Evolutionary conservation across 352 stramenopile genomes (phyloP).

Genomic region (Phytopythium cucurbitacearum): DNA sequence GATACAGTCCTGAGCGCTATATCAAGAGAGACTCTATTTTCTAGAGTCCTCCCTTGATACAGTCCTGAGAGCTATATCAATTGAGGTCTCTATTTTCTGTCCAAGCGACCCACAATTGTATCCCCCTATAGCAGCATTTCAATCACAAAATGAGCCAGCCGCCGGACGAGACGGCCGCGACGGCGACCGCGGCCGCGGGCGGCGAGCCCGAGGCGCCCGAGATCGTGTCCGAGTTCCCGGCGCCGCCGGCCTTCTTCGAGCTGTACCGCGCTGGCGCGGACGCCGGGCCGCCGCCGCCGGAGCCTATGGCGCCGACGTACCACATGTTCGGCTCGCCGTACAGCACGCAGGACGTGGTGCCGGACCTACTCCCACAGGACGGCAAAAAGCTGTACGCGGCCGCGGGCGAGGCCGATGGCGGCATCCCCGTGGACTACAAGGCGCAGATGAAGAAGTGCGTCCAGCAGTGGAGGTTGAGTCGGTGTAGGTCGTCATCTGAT

Average conservation of each 20-base stretch:
- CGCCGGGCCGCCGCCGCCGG: slow-evolving; percentile 47
- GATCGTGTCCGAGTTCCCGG: slow-evolving; percentile 83
- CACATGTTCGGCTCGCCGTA: slow-evolving; percentile 86
- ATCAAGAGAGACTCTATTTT: too few relatives aligned
- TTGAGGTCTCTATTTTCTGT: too few relatives aligned
- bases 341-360: slow-evolving; percentile 77
- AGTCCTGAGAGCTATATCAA: too few relatives aligned
- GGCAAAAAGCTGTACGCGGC: slow-evolving; percentile 59
- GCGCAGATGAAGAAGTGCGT: slow-evolving; percentile 73
- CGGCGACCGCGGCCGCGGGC: slow-evolving; percentile 8
- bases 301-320: slow-evolving; percentile 75
- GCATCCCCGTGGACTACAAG: slow-evolving; percentile 53
- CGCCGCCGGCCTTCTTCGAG: slow-evolving; percentile 73
- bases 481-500: background rate
- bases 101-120: background rate
- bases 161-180: slow-evolving; percentile 6
- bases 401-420: slow-evolving; percentile 6
- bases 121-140: background rate
- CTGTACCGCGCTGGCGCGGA: slow-evolving; percentile 59
- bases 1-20: too few relatives aligned
- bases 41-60: too few relatives aligned
- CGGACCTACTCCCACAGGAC: slow-evolving; percentile 58
- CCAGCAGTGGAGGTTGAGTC: background rate
- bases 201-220: slow-evolving; percentile 45
- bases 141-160: slow-evolving; percentile 15